phyloP scores from a whole-genome alignment of 805 yeast species.

The Metschnikowia picachoensis region DNA sequence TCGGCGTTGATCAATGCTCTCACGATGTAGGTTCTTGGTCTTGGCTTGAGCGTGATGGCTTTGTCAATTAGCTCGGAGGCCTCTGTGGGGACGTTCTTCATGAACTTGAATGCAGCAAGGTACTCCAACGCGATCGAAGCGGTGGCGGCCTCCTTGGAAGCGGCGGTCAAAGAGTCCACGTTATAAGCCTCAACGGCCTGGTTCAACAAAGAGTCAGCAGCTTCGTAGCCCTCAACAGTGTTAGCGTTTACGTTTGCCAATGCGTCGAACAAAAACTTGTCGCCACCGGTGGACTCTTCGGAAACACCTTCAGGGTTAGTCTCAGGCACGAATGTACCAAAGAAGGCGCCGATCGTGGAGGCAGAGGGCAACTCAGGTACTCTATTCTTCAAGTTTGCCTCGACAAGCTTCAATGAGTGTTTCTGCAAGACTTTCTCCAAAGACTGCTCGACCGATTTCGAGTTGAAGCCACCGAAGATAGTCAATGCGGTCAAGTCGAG shows the following conservation, averaged over 20 bases:
- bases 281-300: slow-evolving; percentile 56
- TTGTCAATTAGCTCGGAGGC: slow-evolving; percentile 63
- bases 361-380: slow-evolving; percentile 70
- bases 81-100: slow-evolving; percentile 64
- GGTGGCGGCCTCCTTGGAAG: slow-evolving; percentile 36
- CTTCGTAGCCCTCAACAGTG: slow-evolving; percentile 56
- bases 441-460: slow-evolving; percentile 70
- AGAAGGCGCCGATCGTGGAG: slow-evolving; percentile 79
- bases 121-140: slow-evolving; percentile 78
- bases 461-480: slow-evolving; percentile 77
- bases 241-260: slow-evolving; percentile 50
- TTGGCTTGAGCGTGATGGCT: slow-evolving; percentile 65
- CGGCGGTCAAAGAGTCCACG: slow-evolving; percentile 28
- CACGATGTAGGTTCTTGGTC: slow-evolving; percentile 78
- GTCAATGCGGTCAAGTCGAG: slow-evolving; percentile 88
- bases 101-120: slow-evolving; percentile 76
- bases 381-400: slow-evolving; percentile 50
- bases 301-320: slow-evolving; percentile 44
- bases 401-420: slow-evolving; percentile 71
- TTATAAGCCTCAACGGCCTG: slow-evolving; percentile 55
- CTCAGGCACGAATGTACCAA: slow-evolving; percentile 75
- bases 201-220: slow-evolving; percentile 53
- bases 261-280: slow-evolving; percentile 62
- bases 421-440: slow-evolving; percentile 84
- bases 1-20: slow-evolving; percentile 84